Evolutionary conservation across 345 rosid species (phyloP), one percentile per base, ranked within the genome.

Genomic region (Xanthoceras sorbifolium): DNA sequence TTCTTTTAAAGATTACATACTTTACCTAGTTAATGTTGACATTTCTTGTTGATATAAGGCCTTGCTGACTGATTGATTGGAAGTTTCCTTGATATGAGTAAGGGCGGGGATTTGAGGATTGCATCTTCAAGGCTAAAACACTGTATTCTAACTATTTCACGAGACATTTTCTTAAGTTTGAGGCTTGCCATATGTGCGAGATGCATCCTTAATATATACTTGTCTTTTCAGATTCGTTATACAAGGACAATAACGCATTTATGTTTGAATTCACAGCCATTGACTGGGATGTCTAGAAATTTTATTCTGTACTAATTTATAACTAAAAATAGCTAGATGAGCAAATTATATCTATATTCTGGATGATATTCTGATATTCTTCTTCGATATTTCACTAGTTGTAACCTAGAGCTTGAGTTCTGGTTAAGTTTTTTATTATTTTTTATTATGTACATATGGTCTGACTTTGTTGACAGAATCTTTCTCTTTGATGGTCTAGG

Each of bases 401-500:
- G 42, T 42, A 44, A 29, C 25, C 26, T 28, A 18, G 67, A 28
- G 14, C 20, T 29, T 29, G 40, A 20, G 20, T 73, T 73, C 11
- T 18, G 5, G 11, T 73, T 63, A 36, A n/a, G 40, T 29, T 59
- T 68, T 77, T n/a, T n/a, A n/a, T n/a, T n/a, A n/a, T n/a, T n/a
- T 69, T 17, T 65, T 38, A 57, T 34, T 63, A 17, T 67, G 46
- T 79, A 4, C 50, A 3, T 50, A 52, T 60, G 9, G 29, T 70
- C 31, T 71, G 28, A 48, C 26, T 52, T 76, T 75, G 57, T 64
- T 78, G 5, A 80, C 69, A 31, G 26, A 66, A 50, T 59, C 22
- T 57, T 11, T 52, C 40, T 60, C n/a, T 61, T 76, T 72, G 46
- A 84, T 84, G 75, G 40, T 81, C 14, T 71, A 97, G 98, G 87